A percentile compares a stretch with the other conserved stretches of the same genome.
Evolutionary conservation across 345 rosid genomes (phyloP).

Genomic region (Passiflora organensis): DNA sequence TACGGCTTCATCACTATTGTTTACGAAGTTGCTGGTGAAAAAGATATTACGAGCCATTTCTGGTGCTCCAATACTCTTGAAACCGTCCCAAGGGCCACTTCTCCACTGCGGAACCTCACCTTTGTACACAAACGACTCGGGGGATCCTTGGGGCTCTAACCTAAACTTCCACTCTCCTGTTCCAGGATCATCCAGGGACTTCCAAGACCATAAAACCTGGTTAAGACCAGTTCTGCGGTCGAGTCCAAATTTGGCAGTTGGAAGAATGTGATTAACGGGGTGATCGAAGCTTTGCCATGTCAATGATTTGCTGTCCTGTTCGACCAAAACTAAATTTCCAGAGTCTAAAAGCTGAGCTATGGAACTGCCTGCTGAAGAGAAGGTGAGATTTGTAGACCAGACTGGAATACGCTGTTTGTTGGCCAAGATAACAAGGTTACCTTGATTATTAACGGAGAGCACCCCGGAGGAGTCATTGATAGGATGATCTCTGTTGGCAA

Average conservation of each 20-base stretch:
- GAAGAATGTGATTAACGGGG: constrained; percentile 1
- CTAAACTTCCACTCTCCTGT: not conserved
- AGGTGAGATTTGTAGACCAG: constrained; percentile 8
- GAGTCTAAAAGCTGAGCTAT: constrained; percentile 5
- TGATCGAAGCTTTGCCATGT: constrained; percentile 20
- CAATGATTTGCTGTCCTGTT: not conserved
- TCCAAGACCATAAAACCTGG: constrained; percentile 16
- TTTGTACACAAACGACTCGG: no score
- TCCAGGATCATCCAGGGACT: constrained; percentile 13
- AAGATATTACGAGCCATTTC: no score
- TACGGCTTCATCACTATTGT: no score
- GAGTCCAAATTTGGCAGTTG: not conserved
- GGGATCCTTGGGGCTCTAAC: not conserved
- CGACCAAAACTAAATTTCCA: constrained; percentile 10
- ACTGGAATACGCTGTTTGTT: not conserved
- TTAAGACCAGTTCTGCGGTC: not conserved
- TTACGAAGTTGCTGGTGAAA: no score
- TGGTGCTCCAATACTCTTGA: no score
- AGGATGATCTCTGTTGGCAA: constrained; percentile 12
- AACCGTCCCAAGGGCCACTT: no score
- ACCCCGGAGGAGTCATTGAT: constrained; percentile 7
- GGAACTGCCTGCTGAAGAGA: not conserved
- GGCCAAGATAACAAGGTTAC: no score
- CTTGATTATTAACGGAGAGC: not conserved
- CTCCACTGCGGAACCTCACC: no score